Base-by-base conservation (phyloP, 228 moss, liverwort and hornwort genomes). In the Sphagnum fallax region DNA sequence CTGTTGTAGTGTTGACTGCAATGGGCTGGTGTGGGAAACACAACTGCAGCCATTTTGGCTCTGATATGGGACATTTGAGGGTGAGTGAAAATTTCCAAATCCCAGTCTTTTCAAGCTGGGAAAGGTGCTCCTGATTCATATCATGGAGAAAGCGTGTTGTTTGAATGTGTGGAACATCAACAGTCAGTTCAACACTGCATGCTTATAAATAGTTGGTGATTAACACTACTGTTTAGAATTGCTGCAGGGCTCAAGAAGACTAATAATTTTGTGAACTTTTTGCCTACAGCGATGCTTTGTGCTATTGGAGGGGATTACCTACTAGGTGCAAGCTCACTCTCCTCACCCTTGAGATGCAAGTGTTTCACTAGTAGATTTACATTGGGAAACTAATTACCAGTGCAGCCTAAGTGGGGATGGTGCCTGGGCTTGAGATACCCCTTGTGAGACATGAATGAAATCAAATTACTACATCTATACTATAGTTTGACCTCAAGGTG, bases 51-150 rank as follows among this genome's bases (percentile, higher is more conserved):
- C 98, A 98, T 79, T 98, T 98, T 68, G 92, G 98, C 82, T 98
- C 98, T 49, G 98, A 98, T 98, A 71, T 98, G 98, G 98, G 98
- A 98, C 77, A 92, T 92, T 49, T 98, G 94, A 48, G 98, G 98
- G 96, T 97, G 87, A 80, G 78, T 11, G 61, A 62, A 32, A 32
- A 32, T 32, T 32, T 32, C 32, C 5, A 14, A 4, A 47, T 47
- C 62, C 9, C 52, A 12, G 63, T 15, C 59, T 60, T 60, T 32
- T 32, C 32, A 32, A 32, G 32, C 32, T 32, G 32, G 32, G 32
- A 32, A 32, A 32, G 32, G 32, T 32, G 32, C 32, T 32, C 32
- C 32, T 32, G 32, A 32, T 1, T 47, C 47, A 47, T 16, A 62
- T 6, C 47, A 16, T 6, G 6, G 47, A 6, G 10, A 47, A 6